Evolutionary conservation across 1,139 yeast species (phyloP).

Genomic region (Zygosaccharomyces sapae): DNA sequence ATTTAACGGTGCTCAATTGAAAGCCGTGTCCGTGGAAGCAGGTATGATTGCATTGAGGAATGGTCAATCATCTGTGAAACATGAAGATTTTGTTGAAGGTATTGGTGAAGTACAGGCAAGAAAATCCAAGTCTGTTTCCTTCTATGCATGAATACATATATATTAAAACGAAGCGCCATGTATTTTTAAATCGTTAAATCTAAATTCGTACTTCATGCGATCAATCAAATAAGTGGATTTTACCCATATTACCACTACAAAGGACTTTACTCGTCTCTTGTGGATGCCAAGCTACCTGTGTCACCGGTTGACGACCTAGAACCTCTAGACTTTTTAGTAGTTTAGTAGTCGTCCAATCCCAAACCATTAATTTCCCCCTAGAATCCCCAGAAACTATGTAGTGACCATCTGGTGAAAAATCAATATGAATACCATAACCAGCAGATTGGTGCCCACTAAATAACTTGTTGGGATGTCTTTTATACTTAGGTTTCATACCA

Average conservation of each 20-base stretch:
- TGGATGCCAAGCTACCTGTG: slow-evolving; percentile 65
- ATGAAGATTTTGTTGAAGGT: slow-evolving; percentile 97
- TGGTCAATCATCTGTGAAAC: slow-evolving; percentile 86
- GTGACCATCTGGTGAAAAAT: slow-evolving; percentile 76
- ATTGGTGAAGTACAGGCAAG: slow-evolving; percentile 98
- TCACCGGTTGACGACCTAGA: slow-evolving; percentile 48
- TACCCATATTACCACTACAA: slow-evolving; percentile 63
- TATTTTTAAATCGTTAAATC: not conserved
- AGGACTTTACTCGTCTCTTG: slow-evolving; percentile 67
- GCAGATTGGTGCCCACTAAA: slow-evolving; percentile 74
- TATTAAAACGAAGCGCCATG: not conserved
- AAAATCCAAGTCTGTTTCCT: slow-evolving; percentile 89
- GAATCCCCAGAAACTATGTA: slow-evolving; percentile 74
- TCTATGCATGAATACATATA: slow-evolving; percentile 62
- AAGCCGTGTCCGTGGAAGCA: slow-evolving; percentile 98
- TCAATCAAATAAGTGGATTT: slow-evolving; percentile 62
- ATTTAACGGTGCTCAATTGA: slow-evolving; percentile 96
- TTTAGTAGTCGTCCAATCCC: slow-evolving; percentile 83
- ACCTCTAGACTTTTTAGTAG: slow-evolving; percentile 53
- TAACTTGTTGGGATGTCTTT: slow-evolving; percentile 53
- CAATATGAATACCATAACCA: slow-evolving; percentile 69
- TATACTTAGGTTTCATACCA: slow-evolving; percentile 60
- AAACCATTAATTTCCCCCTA: slow-evolving; percentile 59
- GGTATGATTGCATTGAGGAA: slow-evolving; percentile 98
- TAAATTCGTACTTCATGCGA: not conserved